Conservation (phyloP, 176 grass and related monocot genomes). For the Oryza brachyantha region DNA sequence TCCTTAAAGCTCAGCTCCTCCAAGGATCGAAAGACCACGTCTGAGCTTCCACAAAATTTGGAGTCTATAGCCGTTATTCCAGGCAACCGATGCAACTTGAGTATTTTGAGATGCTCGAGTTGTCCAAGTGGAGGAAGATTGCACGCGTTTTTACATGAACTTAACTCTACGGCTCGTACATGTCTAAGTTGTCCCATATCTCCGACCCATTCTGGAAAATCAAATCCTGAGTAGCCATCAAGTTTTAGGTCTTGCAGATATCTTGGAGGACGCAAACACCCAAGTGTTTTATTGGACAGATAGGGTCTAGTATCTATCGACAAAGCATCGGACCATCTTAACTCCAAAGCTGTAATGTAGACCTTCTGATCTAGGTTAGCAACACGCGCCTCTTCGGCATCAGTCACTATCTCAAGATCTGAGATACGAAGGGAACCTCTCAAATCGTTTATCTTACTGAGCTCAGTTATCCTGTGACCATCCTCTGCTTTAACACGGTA, state of each 20-base stretch:
- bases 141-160: too few species aligned
- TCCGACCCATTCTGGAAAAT: not conserved
- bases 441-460: slow-evolving; percentile 24
- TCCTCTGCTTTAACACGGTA: slow-evolving; percentile 7
- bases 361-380: slow-evolving; percentile 19
- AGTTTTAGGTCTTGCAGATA: slow-evolving; percentile 3
- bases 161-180: too few species aligned
- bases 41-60: too few species aligned
- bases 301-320: not conserved
- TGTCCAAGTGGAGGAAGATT: too few species aligned
- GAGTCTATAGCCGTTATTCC: too few species aligned
- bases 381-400: slow-evolving; percentile 11
- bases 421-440: slow-evolving; percentile 22
- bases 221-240: slow-evolving; percentile 2
- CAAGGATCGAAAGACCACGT: too few species aligned
- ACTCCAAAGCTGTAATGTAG: slow-evolving; percentile 7
- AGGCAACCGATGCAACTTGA: too few species aligned
- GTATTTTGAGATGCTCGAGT: too few species aligned
- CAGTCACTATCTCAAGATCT: slow-evolving; percentile 7
- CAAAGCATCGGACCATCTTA: not conserved
- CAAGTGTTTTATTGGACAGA: not conserved
- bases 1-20: too few species aligned
- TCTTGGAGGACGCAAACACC: not conserved
- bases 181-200: too few species aligned
- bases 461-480: slow-evolving; percentile 41